Conservation (phyloP, 2,329 filamentous ascomycete genomes). For the Kalaharituber pfeilii region DNA sequence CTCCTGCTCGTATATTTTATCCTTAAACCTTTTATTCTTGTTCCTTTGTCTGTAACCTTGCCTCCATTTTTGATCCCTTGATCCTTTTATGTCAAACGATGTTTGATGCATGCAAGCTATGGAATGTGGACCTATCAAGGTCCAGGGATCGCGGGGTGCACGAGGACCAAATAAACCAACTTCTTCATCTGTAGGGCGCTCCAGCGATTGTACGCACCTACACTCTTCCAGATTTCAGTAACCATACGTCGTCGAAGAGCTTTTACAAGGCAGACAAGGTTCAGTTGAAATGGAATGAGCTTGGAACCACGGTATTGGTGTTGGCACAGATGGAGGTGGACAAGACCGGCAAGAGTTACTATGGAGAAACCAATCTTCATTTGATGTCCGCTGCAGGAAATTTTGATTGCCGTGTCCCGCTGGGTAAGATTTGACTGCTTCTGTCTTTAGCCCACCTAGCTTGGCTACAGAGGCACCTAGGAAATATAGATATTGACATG, state of each 20-base stretch:
- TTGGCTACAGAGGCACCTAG: background rate
- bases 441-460: background rate
- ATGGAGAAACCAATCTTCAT: conserved; percentile 94
- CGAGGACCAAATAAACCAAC: too few relatives aligned
- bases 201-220: conserved; percentile 88
- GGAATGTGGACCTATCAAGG: too few relatives aligned
- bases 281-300: conserved; percentile 91
- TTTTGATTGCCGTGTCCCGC: conserved; percentile 77
- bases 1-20: too few relatives aligned
- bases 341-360: conserved; percentile 97
- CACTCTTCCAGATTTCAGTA: conserved; percentile 71
- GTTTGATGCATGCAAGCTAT: too few relatives aligned
- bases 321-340: conserved; percentile 96
- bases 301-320: conserved; percentile 80
- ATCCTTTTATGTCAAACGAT: too few relatives aligned
- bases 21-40: too few relatives aligned
- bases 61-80: too few relatives aligned
- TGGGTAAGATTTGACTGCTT: conserved; percentile 34
- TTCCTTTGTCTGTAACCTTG: too few relatives aligned
- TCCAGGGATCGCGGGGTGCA: too few relatives aligned
- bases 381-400: conserved; percentile 78
- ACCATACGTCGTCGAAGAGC: conserved; percentile 83
- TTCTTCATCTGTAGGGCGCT: conserved; percentile 48
- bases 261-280: conserved; percentile 99
- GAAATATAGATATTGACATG: conserved; percentile 4